These are phyloP conservation scores for Pichia inconspicua DNA, from an alignment of 1,139 yeast species.

Conservation along the genomic window DNA sequence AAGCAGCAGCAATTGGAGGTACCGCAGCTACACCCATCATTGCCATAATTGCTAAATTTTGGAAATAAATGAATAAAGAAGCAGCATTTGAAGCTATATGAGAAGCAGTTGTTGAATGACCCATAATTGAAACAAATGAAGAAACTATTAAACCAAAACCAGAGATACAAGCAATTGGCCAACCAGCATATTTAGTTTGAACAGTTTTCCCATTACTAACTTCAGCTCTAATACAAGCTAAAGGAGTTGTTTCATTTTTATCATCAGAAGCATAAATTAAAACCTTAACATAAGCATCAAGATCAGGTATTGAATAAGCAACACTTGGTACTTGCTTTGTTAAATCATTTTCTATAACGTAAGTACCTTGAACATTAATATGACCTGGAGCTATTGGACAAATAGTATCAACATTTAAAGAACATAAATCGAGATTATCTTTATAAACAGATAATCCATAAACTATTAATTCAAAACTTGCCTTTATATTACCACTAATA, in stretches of 20 bases:
- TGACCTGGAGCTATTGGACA: slow-evolving; percentile 90
- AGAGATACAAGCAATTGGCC: slow-evolving; percentile 94
- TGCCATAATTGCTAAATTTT: slow-evolving; percentile 82
- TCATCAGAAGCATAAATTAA: slow-evolving; percentile 47
- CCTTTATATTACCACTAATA: slow-evolving; percentile 64
- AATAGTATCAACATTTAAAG: slow-evolving; percentile 40
- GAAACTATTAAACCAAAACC: slow-evolving; percentile 83
- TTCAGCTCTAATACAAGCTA: slow-evolving; percentile 92
- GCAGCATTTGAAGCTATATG: slow-evolving; percentile 95
- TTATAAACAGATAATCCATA: slow-evolving; percentile 73
- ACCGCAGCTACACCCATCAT: slow-evolving; percentile 93
- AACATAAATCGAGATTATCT: slow-evolving; percentile 56
- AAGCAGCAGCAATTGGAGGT: slow-evolving; percentile 96
- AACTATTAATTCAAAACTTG: slow-evolving; percentile 60
- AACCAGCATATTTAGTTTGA: slow-evolving; percentile 86
- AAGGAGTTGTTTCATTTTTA: slow-evolving; percentile 31
- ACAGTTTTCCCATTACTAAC: slow-evolving; percentile 88
- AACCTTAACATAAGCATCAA: slow-evolving; percentile 86
- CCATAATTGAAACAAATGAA: slow-evolving; percentile 78
- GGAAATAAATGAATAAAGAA: slow-evolving; percentile 89
- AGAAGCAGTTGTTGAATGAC: slow-evolving; percentile 89
- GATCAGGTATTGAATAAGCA: slow-evolving; percentile 86
- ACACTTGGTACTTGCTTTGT: slow-evolving; percentile 61
- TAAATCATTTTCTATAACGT: slow-evolving; percentile 37
- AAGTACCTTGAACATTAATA: slow-evolving; percentile 57